Evolutionary conservation across 2,329 filamentous ascomycete genomes (phyloP), one percentile per base, ranked within the genome.

Genomic region (Scortechinia acanthostroma): DNA sequence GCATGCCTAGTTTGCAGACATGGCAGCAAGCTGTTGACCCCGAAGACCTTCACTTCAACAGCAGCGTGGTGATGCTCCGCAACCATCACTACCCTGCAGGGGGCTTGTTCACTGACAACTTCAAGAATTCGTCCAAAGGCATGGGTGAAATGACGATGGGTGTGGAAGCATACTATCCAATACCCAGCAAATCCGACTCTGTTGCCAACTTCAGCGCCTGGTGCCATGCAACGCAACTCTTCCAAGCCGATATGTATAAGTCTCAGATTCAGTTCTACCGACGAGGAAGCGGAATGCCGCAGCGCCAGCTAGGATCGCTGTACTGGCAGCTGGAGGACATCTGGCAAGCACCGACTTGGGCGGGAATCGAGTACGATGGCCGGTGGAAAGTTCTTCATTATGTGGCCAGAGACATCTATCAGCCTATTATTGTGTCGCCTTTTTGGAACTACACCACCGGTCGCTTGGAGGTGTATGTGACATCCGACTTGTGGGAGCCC

Each of bases 311-410:
- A 2, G 79, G 78, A 0, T 70, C 68, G 10, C 55, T 84, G 3
- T 83, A 82, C 55, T 84, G 79, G 80, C 79, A 83, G 53, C 63
- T 84, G 1, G 77, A 83, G 51, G 79, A 83, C 52, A 73, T 80
- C 47, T 81, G 77, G 77, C 76, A 79, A 50, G 77, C 76, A 1
- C 77, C 79, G 0, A 80, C 76, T 0, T 83, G 79, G 78, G 75
- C 78, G 0, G 73, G 76, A 0, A 74, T 83, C 23, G 79, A 83
- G 54, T 80, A 80, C 48, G 73, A 75, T 43, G 77, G 77, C 1
- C 63, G 79, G 1, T 82, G 77, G 77, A 83, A 83, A 55, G 67
- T 80, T 0, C 57, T 83, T 16, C 77, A 82, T 47, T 77, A 82
- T 46, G 62, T 69, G 1, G 70, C 73, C 2, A 74, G 72, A 47